A percentile compares a stretch with the other conserved stretches of the same genome.
These are phyloP conservation scores for Arabidopsis lyrata DNA, from an alignment of 441 rosid genomes.

Conservation along the genomic window DNA sequence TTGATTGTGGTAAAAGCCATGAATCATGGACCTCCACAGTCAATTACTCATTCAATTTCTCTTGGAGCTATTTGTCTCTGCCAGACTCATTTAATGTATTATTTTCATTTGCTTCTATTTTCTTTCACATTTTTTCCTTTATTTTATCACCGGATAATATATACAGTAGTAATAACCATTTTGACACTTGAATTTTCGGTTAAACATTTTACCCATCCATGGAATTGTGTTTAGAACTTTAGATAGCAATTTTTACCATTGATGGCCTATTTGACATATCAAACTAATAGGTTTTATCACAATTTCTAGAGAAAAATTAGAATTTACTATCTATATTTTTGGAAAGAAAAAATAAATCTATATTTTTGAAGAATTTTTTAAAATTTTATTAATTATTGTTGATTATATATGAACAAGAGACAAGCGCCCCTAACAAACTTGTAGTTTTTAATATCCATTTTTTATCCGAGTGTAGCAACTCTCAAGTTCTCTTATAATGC, in stretches of 20 bases:
- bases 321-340: background rate
- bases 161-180: background rate
- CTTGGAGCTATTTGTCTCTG: constrained; percentile 44
- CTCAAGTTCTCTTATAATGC: too few species aligned
- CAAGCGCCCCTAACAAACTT: too few species aligned
- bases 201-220: background rate
- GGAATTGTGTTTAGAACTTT: background rate
- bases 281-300: constrained; percentile 10
- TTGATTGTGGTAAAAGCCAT: constrained; percentile 46
- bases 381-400: too few species aligned
- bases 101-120: background rate
- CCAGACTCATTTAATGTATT: constrained; percentile 38
- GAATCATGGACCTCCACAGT: constrained; percentile 45
- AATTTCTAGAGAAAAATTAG: background rate
- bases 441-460: too few species aligned
- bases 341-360: too few species aligned
- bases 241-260: background rate
- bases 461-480: too few species aligned
- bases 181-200: background rate
- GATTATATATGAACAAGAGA: too few species aligned
- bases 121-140: background rate
- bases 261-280: background rate
- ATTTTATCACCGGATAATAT: constrained; percentile 5
- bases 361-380: too few species aligned
- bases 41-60: constrained; percentile 38